These are phyloP conservation scores for Cytospora mali DNA, from an alignment of 2,329 filamentous ascomycete species.

Conservation along the genomic window DNA sequence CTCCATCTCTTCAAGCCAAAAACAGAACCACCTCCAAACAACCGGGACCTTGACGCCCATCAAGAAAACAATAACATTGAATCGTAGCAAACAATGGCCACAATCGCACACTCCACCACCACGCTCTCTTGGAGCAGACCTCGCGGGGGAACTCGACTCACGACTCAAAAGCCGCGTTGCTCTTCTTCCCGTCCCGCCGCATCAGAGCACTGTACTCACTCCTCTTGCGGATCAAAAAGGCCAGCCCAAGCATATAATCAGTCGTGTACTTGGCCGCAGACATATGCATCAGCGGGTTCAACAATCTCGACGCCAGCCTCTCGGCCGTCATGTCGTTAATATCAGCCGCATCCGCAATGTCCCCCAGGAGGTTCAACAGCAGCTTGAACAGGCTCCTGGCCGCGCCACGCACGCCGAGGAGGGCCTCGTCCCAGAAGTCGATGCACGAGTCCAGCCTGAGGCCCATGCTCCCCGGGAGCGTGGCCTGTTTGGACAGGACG, in stretches of 20 bases:
- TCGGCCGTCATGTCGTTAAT: slow-evolving; percentile 49
- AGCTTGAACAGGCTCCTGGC: slow-evolving; percentile 45
- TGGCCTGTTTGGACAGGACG: slow-evolving; percentile 44
- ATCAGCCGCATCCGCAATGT: slow-evolving; percentile 43
- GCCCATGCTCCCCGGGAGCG: slow-evolving; percentile 38
- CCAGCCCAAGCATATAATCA: slow-evolving; percentile 46
- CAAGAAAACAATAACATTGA: neutral
- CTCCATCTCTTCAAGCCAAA: neutral
- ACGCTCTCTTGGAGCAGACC: neutral
- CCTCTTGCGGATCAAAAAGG: slow-evolving; percentile 47
- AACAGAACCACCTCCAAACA: neutral
- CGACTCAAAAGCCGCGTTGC: slow-evolving; percentile 33
- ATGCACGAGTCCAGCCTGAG: slow-evolving; percentile 45
- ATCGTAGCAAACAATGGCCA: neutral
- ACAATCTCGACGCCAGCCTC: slow-evolving; percentile 41
- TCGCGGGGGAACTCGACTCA: neutral
- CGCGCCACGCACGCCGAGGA: slow-evolving; percentile 43
- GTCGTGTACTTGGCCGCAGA: slow-evolving; percentile 39
- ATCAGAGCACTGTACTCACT: slow-evolving; percentile 44
- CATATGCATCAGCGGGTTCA: slow-evolving; percentile 46
- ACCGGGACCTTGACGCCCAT: neutral
- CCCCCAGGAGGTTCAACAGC: slow-evolving; percentile 48
- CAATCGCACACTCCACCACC: neutral
- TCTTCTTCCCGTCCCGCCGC: slow-evolving; percentile 36
- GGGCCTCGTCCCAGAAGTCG: slow-evolving; percentile 51